Base-by-base conservation (phyloP, 345 rosid species). In the Eucalyptus viminalis region DNA sequence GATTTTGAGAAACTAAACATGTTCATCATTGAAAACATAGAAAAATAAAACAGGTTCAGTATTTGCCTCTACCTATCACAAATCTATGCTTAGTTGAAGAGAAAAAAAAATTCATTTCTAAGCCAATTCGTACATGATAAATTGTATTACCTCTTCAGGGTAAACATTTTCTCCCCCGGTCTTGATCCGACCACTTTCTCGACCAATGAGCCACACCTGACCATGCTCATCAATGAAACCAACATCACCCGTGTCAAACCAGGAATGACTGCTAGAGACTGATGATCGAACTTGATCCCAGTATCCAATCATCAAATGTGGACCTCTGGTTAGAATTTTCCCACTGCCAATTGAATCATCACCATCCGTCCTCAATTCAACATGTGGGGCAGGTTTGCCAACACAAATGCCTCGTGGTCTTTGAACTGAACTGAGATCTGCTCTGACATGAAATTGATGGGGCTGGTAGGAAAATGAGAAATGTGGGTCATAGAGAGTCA, bases 141-240 rank as follows among this genome's bases (percentile, higher is more conserved):
- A 27, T 69, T n/a, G 45, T 29, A 40, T 92, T 86, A 96, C 99
- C 97, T 96, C 98, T 93, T 96, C 97, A 12, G 99, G 99, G 87
- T 95, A 94, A 89, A 97, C 93, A 62, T 95, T 97, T 93, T 97
- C 98, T 83, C 99, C 98, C 12, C 99, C 99, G 58, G 96, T 95
- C 92, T 95, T 97, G 90, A 95, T 96, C 22, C 94, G 92, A 34
- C 97, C 97, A 81, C 93, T 95, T 86, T 92, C 90, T 40, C 97
- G 95, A 60, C 99, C 99, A 87, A 93, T 90, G 19, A 96, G 98
- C 96, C 99, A 96, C 34, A 94, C 54, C 83, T 92, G 94, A 45
- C 99, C 97, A 87, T 37, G 88, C 54, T 90, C 92, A 90, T 96
- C 98, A 2, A 96, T 90, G 83, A 88, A 87, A 44, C 99, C 98